These are phyloP conservation scores for Leccinum subtestaceum DNA, from an alignment of 768 basidiomycete genomes.

Conservation along the genomic window DNA sequence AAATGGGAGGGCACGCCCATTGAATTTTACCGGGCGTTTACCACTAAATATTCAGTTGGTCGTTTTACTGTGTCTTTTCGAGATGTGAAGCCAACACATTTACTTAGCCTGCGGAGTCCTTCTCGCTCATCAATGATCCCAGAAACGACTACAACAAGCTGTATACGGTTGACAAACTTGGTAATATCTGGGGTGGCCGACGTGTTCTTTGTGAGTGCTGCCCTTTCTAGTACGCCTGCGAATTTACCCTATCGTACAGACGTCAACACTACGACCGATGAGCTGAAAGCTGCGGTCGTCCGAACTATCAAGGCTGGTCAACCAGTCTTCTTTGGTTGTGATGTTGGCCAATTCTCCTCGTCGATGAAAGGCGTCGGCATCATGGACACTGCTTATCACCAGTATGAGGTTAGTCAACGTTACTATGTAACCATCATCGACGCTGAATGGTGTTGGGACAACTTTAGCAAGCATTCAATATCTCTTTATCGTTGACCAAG, in stretches of 20 bases:
- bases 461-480: slow-evolving; percentile 74
- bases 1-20: slow-evolving; percentile 78
- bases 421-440: neutral
- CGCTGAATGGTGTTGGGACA: slow-evolving; percentile 4
- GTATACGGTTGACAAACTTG: slow-evolving; percentile 90
- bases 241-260: slow-evolving; percentile 42
- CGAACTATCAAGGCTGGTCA: slow-evolving; percentile 84
- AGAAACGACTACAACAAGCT: slow-evolving; percentile 79
- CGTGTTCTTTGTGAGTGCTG: slow-evolving; percentile 70
- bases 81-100: neutral
- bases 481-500: slow-evolving; percentile 77
- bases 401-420: slow-evolving; percentile 59
- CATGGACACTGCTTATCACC: slow-evolving; percentile 82
- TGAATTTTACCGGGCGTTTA: slow-evolving; percentile 74
- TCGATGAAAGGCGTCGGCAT: slow-evolving; percentile 56
- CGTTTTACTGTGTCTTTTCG: neutral
- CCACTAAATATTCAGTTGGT: slow-evolving; percentile 53
- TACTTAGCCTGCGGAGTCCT: slow-evolving; percentile 62
- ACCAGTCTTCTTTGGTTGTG: slow-evolving; percentile 95
- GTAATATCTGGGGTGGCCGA: slow-evolving; percentile 87
- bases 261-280: slow-evolving; percentile 83
- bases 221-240: neutral
- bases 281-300: slow-evolving; percentile 79
- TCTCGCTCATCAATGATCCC: slow-evolving; percentile 95
- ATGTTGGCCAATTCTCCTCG: slow-evolving; percentile 87